Evolutionary conservation across 495 filamentous ascomycete species (phyloP).

Genomic region (Clohesyomyces aquaticus): DNA sequence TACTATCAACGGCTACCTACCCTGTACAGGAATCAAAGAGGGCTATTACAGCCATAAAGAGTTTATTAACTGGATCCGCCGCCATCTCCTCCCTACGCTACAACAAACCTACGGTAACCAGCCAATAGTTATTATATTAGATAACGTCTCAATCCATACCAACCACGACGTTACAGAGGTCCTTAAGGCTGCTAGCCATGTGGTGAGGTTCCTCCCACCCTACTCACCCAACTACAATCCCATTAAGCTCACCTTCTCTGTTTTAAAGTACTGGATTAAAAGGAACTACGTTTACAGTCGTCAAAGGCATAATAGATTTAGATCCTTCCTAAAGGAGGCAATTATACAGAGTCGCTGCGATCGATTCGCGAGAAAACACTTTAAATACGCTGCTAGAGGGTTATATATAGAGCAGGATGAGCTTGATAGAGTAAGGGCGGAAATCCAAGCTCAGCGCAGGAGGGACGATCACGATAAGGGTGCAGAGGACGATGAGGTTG

Average conservation of each 20-base stretch:
- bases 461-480: background rate
- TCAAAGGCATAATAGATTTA: background rate
- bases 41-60: slow-evolving; percentile 12
- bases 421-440: background rate
- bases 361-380: slow-evolving; percentile 7
- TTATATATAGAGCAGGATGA: background rate
- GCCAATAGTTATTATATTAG: slow-evolving; percentile 3
- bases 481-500: background rate
- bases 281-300: background rate
- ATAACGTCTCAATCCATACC: slow-evolving; percentile 16
- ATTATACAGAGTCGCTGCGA: background rate
- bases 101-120: background rate
- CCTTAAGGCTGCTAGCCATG: background rate
- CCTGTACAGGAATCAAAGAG: slow-evolving; percentile 11
- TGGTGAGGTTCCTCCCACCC: background rate
- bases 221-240: slow-evolving; percentile 43
- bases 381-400: slow-evolving; percentile 4
- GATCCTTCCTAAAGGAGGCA: background rate
- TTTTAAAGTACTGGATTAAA: slow-evolving; percentile 23
- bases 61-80: slow-evolving; percentile 4
- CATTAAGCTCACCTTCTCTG: slow-evolving; percentile 41
- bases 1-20: slow-evolving; percentile 13
- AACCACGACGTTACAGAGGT: background rate
- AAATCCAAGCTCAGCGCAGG: background rate
- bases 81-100: slow-evolving; percentile 5